A percentile compares a stretch with the other conserved stretches of the same genome.
phyloP scores from a whole-genome alignment of 331 rosid genomes.

The Phaseolus coccineus region DNA sequence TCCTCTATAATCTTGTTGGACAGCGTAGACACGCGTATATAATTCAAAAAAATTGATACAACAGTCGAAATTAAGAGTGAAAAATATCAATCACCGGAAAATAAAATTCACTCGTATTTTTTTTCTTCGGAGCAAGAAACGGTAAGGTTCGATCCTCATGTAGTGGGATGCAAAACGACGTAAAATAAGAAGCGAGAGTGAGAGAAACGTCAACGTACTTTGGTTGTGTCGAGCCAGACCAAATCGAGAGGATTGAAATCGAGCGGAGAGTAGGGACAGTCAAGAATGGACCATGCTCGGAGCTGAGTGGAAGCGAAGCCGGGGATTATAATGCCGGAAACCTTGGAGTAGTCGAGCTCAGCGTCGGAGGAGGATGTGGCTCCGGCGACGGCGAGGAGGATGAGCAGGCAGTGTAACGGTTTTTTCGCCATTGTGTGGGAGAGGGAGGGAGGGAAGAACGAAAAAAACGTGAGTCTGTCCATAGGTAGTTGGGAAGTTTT shows the following conservation, averaged over 20 bases:
- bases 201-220: conserved; percentile 52
- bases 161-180: conserved; percentile 18
- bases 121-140: not conserved
- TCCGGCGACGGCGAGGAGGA: conserved; percentile 34
- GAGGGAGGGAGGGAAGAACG: conserved; percentile 4
- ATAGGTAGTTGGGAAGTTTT: not conserved
- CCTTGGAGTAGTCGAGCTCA: conserved; percentile 80
- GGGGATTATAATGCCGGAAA: conserved; percentile 93
- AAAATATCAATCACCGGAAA: not conserved
- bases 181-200: not conserved
- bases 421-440: conserved; percentile 37
- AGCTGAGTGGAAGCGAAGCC: conserved; percentile 99
- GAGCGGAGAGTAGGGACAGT: conserved; percentile 95
- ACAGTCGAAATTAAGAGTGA: not conserved
- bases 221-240: conserved; percentile 98
- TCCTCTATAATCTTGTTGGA: not conserved
- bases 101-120: not conserved
- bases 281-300: conserved; percentile 97
- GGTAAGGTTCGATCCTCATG: not conserved
- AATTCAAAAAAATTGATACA: not conserved
- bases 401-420: conserved; percentile 25
- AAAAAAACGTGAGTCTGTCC: conserved; percentile 29
- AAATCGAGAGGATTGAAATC: conserved; percentile 99
- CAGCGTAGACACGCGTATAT: not conserved
- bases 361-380: conserved; percentile 33